Percentiles rank a stretch among this genome's conserved stretches.
Conservation (phyloP, 2,329 filamentous ascomycete genomes). For the Aspergillus sp. region DNA sequence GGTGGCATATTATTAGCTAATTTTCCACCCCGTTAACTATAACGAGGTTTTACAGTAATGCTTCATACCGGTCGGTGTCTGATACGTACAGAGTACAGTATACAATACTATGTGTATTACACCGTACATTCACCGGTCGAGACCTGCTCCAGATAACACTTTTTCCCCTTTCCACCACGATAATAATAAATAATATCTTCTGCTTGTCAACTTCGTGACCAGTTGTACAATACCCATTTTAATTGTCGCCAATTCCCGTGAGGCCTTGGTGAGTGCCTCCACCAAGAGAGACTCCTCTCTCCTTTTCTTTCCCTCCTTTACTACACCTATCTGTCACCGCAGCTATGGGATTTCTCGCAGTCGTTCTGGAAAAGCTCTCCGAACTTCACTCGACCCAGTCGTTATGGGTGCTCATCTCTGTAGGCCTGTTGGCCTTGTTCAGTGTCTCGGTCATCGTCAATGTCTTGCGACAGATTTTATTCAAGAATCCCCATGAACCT, state of each 20-base stretch:
- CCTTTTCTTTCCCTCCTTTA: slow-evolving; percentile 2
- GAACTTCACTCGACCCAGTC: slow-evolving; percentile 42
- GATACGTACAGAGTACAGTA: no score
- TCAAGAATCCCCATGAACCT: slow-evolving; percentile 75
- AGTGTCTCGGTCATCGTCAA: slow-evolving; percentile 63
- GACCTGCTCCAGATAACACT: no score
- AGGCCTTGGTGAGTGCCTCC: background rate
- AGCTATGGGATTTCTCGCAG: slow-evolving; percentile 48
- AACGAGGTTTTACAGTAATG: no score
- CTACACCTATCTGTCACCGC: background rate
- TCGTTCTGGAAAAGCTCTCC: slow-evolving; percentile 39
- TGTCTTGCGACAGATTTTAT: slow-evolving; percentile 69
- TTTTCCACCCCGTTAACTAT: no score
- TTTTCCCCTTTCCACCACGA: no score
- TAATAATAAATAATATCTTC: background rate
- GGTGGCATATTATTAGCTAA: no score
- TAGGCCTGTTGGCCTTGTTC: slow-evolving; percentile 44
- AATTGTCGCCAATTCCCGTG: background rate
- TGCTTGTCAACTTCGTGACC: background rate
- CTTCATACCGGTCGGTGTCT: no score
- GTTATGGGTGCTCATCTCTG: slow-evolving; percentile 39
- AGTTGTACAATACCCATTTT: no score
- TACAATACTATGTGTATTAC: no score
- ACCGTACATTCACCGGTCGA: no score
- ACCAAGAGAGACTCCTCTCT: background rate